A percentile compares a stretch with the other conserved stretches of the same genome.
Evolutionary conservation across 805 yeast species (phyloP).

Genomic region (Kluyveromyces wickerhamii): DNA sequence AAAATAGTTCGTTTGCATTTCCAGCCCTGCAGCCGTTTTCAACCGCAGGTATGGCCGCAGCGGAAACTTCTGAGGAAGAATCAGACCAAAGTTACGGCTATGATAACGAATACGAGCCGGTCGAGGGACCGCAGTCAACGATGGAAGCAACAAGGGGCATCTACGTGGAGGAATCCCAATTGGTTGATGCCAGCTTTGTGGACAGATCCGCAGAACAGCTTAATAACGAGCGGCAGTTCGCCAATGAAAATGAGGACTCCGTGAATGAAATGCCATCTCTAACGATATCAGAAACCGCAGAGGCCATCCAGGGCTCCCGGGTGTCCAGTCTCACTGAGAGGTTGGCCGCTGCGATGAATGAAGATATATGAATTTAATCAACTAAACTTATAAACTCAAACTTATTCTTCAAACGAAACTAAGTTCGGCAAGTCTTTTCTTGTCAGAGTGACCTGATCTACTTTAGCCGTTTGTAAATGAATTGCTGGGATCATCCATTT

Average conservation of each 20-base stretch:
- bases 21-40: no score
- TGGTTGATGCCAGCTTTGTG: not conserved
- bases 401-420: constrained; percentile 13
- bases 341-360: constrained; percentile 2
- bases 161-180: constrained; percentile 10
- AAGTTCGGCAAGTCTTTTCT: constrained; percentile 19
- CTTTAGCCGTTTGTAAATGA: constrained; percentile 71
- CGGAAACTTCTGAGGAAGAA: constrained; percentile 2
- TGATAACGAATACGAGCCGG: constrained; percentile 28
- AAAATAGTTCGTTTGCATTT: not conserved
- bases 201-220: not conserved
- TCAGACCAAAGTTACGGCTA: constrained; percentile 10
- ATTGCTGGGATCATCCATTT: constrained; percentile 93
- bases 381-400: not conserved
- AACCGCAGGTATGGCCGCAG: no score
- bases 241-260: constrained; percentile 5
- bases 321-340: constrained; percentile 3
- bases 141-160: constrained; percentile 6
- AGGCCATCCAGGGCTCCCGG: constrained; percentile 1
- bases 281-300: constrained; percentile 3
- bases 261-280: constrained; percentile 2
- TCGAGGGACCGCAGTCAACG: constrained; percentile 12
- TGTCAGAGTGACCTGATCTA: constrained; percentile 47
- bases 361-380: not conserved
- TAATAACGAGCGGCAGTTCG: not conserved